phyloP scores from a whole-genome alignment of 2,329 filamentous ascomycete genomes.

The Macrophomina phaseolina region DNA sequence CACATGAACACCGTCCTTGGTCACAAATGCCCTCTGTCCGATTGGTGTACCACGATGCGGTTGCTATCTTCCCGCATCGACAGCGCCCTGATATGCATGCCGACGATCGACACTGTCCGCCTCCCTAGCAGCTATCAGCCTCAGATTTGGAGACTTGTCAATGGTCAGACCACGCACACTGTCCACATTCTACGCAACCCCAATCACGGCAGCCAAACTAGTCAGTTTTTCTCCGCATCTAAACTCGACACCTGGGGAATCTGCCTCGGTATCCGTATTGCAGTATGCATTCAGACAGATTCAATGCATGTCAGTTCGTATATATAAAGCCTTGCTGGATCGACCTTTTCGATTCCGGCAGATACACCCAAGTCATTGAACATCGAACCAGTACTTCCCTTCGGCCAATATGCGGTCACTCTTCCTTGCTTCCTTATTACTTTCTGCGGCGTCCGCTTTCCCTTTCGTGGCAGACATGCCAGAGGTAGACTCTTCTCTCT shows the following conservation, averaged over 20 bases:
- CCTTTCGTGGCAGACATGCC: conserved; percentile 46
- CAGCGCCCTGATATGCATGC: not conserved
- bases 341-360: not conserved
- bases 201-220: not conserved
- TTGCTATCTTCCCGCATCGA: not conserved
- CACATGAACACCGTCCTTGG: not conserved
- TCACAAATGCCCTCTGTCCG: not conserved
- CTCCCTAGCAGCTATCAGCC: not conserved
- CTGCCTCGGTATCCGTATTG: not conserved
- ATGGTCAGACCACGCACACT: not conserved
- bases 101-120: not conserved
- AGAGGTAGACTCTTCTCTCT: conserved; percentile 45
- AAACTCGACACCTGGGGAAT: not conserved
- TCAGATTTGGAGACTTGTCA: not conserved
- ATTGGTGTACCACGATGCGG: not conserved
- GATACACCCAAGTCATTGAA: not conserved
- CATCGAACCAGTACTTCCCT: not conserved
- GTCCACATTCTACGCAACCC: not conserved
- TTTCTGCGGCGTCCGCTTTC: conserved; percentile 39
- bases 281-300: not conserved
- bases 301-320: not conserved
- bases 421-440: conserved; percentile 33
- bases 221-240: conserved; percentile 1
- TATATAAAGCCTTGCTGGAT: not conserved
- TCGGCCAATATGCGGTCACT: conserved; percentile 29